Evolutionary conservation across 23 red algal species (phyloP).

Genomic region (Gracilaria caudata): DNA sequence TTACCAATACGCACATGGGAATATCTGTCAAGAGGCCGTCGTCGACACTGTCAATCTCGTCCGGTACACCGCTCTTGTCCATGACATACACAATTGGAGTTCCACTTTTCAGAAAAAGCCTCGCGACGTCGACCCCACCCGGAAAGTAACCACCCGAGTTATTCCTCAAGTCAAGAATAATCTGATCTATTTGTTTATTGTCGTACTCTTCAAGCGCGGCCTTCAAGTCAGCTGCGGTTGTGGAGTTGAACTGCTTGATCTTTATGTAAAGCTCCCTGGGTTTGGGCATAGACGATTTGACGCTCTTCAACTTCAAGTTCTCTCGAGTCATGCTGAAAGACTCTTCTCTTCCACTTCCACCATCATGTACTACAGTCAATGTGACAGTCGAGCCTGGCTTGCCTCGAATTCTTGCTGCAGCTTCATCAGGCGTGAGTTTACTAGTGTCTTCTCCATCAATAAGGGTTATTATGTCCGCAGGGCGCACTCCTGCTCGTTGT

Average conservation of each 20-base stretch:
- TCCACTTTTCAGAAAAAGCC: conserved; percentile 80
- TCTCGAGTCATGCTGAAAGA: conserved; percentile 54
- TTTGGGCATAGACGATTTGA: conserved; percentile 41
- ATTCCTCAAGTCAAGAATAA: conserved; percentile 92
- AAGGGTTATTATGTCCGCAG: conserved; percentile 66
- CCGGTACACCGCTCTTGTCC: conserved; percentile 73
- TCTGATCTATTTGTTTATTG: conserved; percentile 22
- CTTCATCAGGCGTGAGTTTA: conserved; percentile 88
- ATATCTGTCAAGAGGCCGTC: conserved; percentile 28
- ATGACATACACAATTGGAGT: conserved; percentile 81
- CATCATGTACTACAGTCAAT: conserved; percentile 56
- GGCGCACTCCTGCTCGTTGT: conserved; percentile 68
- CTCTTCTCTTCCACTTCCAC: conserved; percentile 37
- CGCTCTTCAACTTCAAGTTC: conserved; percentile 67
- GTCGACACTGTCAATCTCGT: conserved; percentile 61
- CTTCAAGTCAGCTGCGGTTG: conserved; percentile 79
- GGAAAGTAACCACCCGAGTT: conserved; percentile 98
- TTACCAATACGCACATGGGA: conserved; percentile 82
- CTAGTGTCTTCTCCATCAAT: conserved; percentile 88
- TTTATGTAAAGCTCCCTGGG: conserved; percentile 64
- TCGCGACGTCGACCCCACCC: conserved; percentile 89
- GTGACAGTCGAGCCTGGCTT: conserved; percentile 57
- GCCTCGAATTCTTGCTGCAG: conserved; percentile 87
- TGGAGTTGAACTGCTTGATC: conserved; percentile 89
- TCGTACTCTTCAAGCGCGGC: conserved; percentile 48